These are phyloP conservation scores for Alternaria incomplexa DNA, from an alignment of 2,329 filamentous ascomycete species.

Conservation along the genomic window DNA sequence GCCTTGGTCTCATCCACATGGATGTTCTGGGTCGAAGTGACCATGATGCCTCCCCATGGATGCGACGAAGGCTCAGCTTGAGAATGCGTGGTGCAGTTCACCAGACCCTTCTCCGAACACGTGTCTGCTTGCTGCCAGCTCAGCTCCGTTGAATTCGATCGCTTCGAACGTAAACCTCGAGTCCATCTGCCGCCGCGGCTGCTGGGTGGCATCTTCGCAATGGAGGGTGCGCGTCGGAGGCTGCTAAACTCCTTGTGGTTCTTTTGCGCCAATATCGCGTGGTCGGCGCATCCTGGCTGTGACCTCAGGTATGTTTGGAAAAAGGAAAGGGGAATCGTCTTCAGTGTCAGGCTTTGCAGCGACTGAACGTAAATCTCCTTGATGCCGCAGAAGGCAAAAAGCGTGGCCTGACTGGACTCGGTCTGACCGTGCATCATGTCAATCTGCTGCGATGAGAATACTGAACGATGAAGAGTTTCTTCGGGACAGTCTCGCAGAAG, in stretches of 20 bases:
- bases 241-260: constrained; percentile 56
- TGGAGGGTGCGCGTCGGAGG: constrained; percentile 32
- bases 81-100: constrained; percentile 14
- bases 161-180: constrained; percentile 14
- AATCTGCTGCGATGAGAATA: constrained; percentile 53
- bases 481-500: constrained; percentile 47
- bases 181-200: constrained; percentile 22
- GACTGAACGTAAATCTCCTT: constrained; percentile 50
- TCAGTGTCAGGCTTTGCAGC: constrained; percentile 32
- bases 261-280: constrained; percentile 51
- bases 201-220: constrained; percentile 5
- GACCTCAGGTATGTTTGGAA: constrained; percentile 54
- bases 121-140: constrained; percentile 31
- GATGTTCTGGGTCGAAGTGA: constrained; percentile 46
- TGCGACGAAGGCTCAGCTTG: constrained; percentile 15
- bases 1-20: constrained; percentile 35
- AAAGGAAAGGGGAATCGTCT: constrained; percentile 53
- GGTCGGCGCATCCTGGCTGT: constrained; percentile 54
- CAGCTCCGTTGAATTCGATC: constrained; percentile 12
- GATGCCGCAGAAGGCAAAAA: constrained; percentile 55
- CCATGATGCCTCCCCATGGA: constrained; percentile 49
- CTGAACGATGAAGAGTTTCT: constrained; percentile 50
- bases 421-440: constrained; percentile 37
- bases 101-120: constrained; percentile 40
- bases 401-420: constrained; percentile 39